Evolutionary conservation across 202 grass and related monocot genomes (phyloP).

Genomic region (Zizania palustris): DNA sequence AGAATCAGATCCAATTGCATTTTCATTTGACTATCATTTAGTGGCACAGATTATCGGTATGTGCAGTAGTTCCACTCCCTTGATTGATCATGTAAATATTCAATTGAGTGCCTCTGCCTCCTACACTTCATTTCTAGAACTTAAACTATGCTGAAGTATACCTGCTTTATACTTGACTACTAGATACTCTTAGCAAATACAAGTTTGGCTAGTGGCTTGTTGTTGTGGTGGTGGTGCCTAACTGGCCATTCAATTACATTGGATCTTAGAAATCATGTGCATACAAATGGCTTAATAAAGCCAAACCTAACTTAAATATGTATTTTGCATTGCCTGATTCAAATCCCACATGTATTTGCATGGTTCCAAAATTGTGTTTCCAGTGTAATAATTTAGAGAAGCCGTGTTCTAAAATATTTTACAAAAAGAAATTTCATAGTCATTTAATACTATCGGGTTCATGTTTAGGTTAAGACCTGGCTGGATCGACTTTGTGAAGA

Average conservation of each 20-base stretch:
- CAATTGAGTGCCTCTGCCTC: background rate
- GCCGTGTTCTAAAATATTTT: background rate
- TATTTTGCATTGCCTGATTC: background rate
- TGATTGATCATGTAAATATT: conserved; percentile 10
- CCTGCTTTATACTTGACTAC: background rate
- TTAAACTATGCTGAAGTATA: conserved; percentile 10
- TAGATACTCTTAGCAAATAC: background rate
- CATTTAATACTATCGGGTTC: conserved; percentile 10
- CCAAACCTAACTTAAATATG: conserved; percentile 4
- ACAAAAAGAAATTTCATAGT: background rate
- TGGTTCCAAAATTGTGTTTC: background rate
- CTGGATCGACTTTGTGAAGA: conserved; percentile 91
- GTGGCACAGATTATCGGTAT: conserved; percentile 9
- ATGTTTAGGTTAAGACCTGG: conserved; percentile 76
- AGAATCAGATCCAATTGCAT: background rate
- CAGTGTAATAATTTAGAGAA: conserved; percentile 20
- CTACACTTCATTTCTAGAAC: conserved; percentile 23
- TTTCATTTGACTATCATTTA: background rate
- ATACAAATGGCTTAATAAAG: background rate
- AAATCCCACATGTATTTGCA: background rate
- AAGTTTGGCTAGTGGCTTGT: conserved; percentile 26
- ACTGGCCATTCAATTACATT: background rate
- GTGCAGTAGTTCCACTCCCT: background rate
- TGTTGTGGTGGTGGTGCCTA: background rate
- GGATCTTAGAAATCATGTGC: background rate